These are phyloP conservation scores for Saccharomyces hybrid DNA, from an alignment of 1,139 yeast species.

Conservation along the genomic window DNA sequence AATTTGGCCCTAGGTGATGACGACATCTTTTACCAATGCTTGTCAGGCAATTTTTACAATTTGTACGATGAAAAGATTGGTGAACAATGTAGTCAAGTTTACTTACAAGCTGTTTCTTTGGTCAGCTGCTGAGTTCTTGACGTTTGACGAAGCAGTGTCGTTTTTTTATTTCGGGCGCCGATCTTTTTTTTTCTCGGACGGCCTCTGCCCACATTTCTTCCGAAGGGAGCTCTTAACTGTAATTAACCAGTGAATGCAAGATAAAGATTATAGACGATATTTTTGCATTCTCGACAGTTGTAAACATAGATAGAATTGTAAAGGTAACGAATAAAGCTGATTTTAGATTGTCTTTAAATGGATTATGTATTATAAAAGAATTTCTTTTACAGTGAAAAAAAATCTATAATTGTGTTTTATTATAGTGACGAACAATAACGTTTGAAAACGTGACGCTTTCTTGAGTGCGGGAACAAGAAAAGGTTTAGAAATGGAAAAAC, in stretches of 20 bases:
- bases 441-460: background rate
- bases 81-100: constrained; percentile 56
- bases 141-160: too few relatives aligned
- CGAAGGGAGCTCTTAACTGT: background rate
- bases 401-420: background rate
- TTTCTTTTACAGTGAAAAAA: background rate
- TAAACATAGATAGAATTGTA: background rate
- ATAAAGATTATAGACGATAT: background rate
- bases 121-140: constrained; percentile 42
- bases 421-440: constrained; percentile 1
- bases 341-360: background rate
- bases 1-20: constrained; percentile 62
- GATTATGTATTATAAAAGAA: background rate
- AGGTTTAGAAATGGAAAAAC: background rate
- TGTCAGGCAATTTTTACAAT: constrained; percentile 77
- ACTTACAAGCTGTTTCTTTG: constrained; percentile 57
- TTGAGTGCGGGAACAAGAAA: background rate
- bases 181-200: background rate
- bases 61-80: constrained; percentile 66
- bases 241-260: background rate
- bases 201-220: background rate
- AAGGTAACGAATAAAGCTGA: background rate
- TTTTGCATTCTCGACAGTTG: background rate
- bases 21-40: constrained; percentile 68
- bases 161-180: background rate